Conservation (phyloP, 2,329 filamentous ascomycete species). For the Emmonsiellopsis sp. region DNA sequence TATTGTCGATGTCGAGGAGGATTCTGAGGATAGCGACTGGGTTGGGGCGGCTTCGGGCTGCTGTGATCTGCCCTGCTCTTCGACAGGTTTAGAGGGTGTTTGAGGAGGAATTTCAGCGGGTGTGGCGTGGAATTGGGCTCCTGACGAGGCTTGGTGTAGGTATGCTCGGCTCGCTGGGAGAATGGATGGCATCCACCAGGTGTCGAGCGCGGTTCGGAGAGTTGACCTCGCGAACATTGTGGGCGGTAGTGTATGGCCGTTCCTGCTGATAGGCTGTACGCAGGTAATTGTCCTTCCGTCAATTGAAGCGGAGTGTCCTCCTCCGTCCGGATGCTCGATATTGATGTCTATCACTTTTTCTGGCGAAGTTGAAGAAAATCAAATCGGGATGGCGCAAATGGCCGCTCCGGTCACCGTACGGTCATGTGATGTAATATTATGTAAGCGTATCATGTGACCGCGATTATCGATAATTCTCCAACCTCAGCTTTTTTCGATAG, state of each 20-base stretch:
- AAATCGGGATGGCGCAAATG: constrained; percentile 17
- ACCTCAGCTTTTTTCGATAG: constrained; percentile 5
- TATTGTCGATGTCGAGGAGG: constrained; percentile 9
- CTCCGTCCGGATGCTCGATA: not conserved
- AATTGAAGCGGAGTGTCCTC: not conserved
- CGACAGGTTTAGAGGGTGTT: constrained; percentile 5
- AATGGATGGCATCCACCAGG: constrained; percentile 7
- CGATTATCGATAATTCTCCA: not conserved
- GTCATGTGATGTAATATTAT: constrained; percentile 18
- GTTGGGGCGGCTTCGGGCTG: constrained; percentile 13
- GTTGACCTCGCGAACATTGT: constrained; percentile 30
- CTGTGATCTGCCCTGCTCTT: constrained; percentile 9
- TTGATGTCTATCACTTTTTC: constrained; percentile 6
- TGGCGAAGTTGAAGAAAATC: constrained; percentile 24
- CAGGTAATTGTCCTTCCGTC: not conserved
- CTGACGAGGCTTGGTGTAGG: constrained; percentile 30
- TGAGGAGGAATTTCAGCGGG: constrained; percentile 20
- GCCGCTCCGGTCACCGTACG: constrained; percentile 18
- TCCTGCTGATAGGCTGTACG: not conserved
- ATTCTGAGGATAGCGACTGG: constrained; percentile 14
- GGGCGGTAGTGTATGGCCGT: not conserved
- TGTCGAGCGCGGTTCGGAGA: constrained; percentile 18
- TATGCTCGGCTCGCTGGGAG: constrained; percentile 28
- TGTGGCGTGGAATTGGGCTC: constrained; percentile 20
- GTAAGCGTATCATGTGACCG: constrained; percentile 1